A percentile compares a stretch with the other conserved stretches of the same genome.
Evolutionary conservation across 805 yeast genomes (phyloP).

Genomic region (Metschnikowia reukaufii): DNA sequence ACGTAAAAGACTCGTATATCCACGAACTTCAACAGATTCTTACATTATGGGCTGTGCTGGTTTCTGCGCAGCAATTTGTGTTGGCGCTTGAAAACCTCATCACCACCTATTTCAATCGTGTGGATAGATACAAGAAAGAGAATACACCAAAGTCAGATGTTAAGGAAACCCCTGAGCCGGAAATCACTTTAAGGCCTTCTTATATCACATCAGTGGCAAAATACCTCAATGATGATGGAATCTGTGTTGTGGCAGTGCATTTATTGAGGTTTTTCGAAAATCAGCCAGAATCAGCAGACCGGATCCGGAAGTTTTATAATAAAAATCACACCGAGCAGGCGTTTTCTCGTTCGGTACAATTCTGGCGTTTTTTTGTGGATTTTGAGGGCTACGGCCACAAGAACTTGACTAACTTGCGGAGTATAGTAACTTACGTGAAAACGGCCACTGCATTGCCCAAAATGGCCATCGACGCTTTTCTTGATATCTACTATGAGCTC

Average conservation of each 20-base stretch:
- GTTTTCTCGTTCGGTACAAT: constrained; percentile 43
- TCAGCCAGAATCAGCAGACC: constrained; percentile 23
- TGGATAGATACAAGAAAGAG: constrained; percentile 19
- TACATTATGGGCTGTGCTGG: constrained; percentile 17
- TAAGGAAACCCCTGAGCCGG: not conserved
- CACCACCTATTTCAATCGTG: constrained; percentile 20
- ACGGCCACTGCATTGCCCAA: constrained; percentile 50
- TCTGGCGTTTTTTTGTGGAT: constrained; percentile 59
- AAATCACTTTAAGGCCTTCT: constrained; percentile 12
- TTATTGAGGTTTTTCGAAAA: constrained; percentile 33
- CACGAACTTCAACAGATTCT: constrained; percentile 10
- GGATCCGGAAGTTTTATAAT: constrained; percentile 32
- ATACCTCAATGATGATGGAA: constrained; percentile 41
- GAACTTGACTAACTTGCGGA: constrained; percentile 46
- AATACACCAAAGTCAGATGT: not conserved
- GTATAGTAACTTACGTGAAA: constrained; percentile 47
- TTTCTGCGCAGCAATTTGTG: constrained; percentile 16
- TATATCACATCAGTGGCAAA: constrained; percentile 25
- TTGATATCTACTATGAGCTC: constrained; percentile 27
- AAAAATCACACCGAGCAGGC: constrained; percentile 25
- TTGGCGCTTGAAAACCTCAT: constrained; percentile 23
- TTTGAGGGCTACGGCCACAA: constrained; percentile 46
- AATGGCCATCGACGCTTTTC: constrained; percentile 44
- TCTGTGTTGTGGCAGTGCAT: constrained; percentile 30
- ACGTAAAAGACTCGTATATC: constrained; percentile 23